These are phyloP conservation scores for Aspergillus affinis DNA, from an alignment of 495 filamentous ascomycete species.

Conservation along the genomic window DNA sequence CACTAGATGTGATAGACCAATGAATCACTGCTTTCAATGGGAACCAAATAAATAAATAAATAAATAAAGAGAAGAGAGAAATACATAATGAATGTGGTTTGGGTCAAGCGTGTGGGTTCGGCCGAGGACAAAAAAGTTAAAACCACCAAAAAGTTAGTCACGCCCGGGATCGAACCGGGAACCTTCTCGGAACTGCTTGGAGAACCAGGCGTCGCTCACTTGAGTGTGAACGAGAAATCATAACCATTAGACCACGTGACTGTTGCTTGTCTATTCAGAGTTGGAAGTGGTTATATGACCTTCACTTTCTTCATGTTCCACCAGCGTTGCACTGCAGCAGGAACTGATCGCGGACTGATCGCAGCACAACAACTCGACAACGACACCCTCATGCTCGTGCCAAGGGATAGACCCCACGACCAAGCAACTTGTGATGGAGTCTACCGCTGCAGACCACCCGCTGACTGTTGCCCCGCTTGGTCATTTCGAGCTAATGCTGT, in stretches of 20 bases:
- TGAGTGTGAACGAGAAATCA: constrained; percentile 44
- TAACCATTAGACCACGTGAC: constrained; percentile 46
- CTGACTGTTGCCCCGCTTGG: constrained; percentile 8
- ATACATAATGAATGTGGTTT: too few species aligned
- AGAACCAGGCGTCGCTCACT: constrained; percentile 7
- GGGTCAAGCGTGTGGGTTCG: too few species aligned
- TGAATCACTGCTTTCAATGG: too few species aligned
- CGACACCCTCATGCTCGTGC: too few species aligned
- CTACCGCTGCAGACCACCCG: constrained; percentile 5
- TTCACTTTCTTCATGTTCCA: not conserved
- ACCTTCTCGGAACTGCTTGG: constrained; percentile 19
- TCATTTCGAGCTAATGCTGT: not conserved
- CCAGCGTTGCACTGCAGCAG: not conserved
- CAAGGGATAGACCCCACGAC: not conserved
- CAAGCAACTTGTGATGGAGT: constrained; percentile 7
- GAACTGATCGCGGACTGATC: not conserved
- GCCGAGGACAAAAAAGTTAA: too few species aligned
- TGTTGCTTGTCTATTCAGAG: not conserved
- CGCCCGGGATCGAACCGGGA: constrained; percentile 45
- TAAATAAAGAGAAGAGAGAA: too few species aligned
- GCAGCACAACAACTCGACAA: not conserved
- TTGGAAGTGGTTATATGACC: not conserved
- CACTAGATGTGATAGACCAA: too few species aligned
- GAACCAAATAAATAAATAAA: too few species aligned
- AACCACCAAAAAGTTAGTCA: constrained; percentile 22